These are phyloP conservation scores for Penicillium alfredii DNA, from an alignment of 495 filamentous ascomycete genomes.

Conservation along the genomic window DNA sequence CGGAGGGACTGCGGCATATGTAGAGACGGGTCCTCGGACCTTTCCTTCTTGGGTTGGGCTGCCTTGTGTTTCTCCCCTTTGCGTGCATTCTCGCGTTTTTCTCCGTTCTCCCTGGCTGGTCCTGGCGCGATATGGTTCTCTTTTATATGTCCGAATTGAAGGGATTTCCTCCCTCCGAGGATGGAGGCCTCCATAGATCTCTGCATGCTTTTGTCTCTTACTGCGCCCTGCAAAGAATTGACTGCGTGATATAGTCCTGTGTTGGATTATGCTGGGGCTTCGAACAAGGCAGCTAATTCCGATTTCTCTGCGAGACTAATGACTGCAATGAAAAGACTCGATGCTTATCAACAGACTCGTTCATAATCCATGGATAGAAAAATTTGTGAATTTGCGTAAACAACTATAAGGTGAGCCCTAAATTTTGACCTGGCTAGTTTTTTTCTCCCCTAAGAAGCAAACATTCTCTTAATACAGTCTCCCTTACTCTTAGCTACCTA, in stretches of 20 bases:
- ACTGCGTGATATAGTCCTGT: constrained; percentile 1
- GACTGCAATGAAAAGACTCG: constrained; percentile 2
- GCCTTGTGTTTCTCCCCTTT: constrained; percentile 11
- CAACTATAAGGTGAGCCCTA: too few relatives aligned
- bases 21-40: constrained; percentile 16
- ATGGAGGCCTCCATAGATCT: constrained; percentile 26
- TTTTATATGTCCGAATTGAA: constrained; percentile 12
- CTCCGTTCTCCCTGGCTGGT: constrained; percentile 35
- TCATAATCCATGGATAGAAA: too few relatives aligned
- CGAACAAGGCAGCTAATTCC: constrained; percentile 8
- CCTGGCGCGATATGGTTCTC: constrained; percentile 33
- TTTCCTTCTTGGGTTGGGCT: constrained; percentile 6
- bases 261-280: constrained; percentile 1
- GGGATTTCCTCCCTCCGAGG: constrained; percentile 8
- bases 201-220: constrained; percentile 11
- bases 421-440: too few relatives aligned
- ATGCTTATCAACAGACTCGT: too few relatives aligned
- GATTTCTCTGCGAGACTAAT: constrained; percentile 2
- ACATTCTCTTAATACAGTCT: too few relatives aligned
- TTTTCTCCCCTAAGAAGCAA: too few relatives aligned
- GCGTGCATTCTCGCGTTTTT: constrained; percentile 10
- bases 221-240: constrained; percentile 6
- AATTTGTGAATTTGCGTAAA: too few relatives aligned
- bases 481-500: too few relatives aligned
- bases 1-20: constrained; percentile 82